phyloP scores from a whole-genome alignment of 2,329 filamentous ascomycete genomes.

The Exophiala bonariae region DNA sequence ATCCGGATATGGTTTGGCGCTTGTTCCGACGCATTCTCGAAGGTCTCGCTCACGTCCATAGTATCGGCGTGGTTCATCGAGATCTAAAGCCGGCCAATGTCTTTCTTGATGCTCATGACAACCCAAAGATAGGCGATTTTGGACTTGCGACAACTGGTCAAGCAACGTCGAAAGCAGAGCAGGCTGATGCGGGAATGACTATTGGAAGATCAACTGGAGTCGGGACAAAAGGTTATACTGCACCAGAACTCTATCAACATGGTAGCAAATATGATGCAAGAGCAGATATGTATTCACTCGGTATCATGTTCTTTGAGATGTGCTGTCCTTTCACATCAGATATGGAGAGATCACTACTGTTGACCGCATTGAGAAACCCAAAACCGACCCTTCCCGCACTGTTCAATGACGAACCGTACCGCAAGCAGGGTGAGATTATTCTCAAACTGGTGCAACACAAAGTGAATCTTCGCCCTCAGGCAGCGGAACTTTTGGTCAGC shows the following conservation, averaged over 20 bases:
- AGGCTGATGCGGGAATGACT: conserved; percentile 15
- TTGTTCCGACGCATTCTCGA: conserved; percentile 89
- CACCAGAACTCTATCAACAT: conserved; percentile 72
- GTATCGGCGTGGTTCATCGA: conserved; percentile 87
- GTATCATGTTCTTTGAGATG: conserved; percentile 99
- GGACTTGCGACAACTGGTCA: conserved; percentile 89
- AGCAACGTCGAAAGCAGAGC: conserved; percentile 16
- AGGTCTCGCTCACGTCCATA: conserved; percentile 85
- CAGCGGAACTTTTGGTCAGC: conserved; percentile 77
- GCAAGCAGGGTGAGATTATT: conserved; percentile 72
- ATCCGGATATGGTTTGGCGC: conserved; percentile 80
- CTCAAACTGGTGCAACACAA: conserved; percentile 77
- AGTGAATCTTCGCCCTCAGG: conserved; percentile 79
- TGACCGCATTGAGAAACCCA: conserved; percentile 59
- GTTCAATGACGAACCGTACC: conserved; percentile 53
- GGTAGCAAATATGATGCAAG: conserved; percentile 78
- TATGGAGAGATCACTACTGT: conserved; percentile 65
- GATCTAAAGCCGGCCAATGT: conserved; percentile 97
- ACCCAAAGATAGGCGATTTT: conserved; percentile 96
- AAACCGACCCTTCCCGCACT: conserved; percentile 67
- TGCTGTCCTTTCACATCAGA: conserved; percentile 63
- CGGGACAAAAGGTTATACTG: conserved; percentile 85
- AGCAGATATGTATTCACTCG: conserved; percentile 97
- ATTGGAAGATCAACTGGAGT: conserved; percentile 44
- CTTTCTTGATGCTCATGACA: conserved; percentile 87